Evolutionary conservation across 495 filamentous ascomycete genomes (phyloP), one percentile per base, ranked within the genome.

Genomic region (Penicillium egyptiacum): DNA sequence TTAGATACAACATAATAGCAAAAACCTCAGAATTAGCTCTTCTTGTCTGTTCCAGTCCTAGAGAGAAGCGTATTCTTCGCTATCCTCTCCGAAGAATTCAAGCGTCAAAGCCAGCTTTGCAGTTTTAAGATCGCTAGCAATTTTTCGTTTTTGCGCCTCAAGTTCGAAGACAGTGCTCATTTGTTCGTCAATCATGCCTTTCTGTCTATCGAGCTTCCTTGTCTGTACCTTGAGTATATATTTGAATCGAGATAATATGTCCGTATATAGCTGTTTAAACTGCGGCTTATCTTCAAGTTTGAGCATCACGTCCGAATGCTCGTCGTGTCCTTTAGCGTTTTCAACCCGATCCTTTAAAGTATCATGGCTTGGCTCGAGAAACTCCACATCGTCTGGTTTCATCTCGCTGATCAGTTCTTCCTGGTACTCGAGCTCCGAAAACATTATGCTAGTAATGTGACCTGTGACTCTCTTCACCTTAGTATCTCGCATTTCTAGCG

Each of bases 371-470:
- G 30, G 12, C 17, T 35, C 30, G 30, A 50, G 22, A 16, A 2
- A 33, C 2, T 33, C 26, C 26, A 4, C 30, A 22, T 37, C 28
- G 11, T 37, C 17, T 12, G 49, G 9, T 39, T 26, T 11, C 14
- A 28, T 28, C 6, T 40, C 2, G 20, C 17, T 22, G 12, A 40
- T 51, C 16, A 51, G 16, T 17, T 51, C 14, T 51, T 51, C 33
- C 14, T 51, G 33, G 22, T 51, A 51, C 6, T 51, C 49, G 33
- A 52, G 22, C n/a, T 41, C 35, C 2, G 9, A 35, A 10, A 41
- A 26, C 22, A 52, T 52, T 7, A n/a, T 50, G 19, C 12, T 6
- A 3, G 47, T 19, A 35, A 8, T 22, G 19, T 37, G 16, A 23
- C 14, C 3, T 5, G 37, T 3, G 19, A n/a, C 19, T 37, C 37